Conservation (phyloP, 2,329 filamentous ascomycete species). For the Elsinoe arachidis region DNA sequence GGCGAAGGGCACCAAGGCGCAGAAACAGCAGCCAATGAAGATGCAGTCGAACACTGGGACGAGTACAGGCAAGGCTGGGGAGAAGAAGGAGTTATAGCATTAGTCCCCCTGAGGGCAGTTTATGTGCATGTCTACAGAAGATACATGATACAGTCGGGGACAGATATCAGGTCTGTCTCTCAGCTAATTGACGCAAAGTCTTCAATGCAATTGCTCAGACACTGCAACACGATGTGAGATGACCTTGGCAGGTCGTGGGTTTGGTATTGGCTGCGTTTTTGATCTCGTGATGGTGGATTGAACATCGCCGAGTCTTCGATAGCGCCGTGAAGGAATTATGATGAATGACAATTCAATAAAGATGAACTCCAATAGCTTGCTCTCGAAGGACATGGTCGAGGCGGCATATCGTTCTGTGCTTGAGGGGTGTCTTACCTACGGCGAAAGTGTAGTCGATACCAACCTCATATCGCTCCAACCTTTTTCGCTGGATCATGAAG, state of each 20-base stretch:
- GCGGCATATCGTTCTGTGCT: too few relatives aligned
- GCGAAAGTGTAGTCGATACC: too few relatives aligned
- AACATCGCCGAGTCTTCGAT: conserved; percentile 81
- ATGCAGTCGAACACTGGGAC: conserved; percentile 17
- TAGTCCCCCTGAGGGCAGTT: neutral
- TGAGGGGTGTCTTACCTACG: too few relatives aligned
- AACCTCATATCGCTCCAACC: too few relatives aligned
- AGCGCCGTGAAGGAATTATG: conserved; percentile 49
- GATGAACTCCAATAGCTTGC: too few relatives aligned
- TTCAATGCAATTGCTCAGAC: conserved; percentile 66
- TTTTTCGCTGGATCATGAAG: too few relatives aligned
- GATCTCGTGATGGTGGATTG: conserved; percentile 71
- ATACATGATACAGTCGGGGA: conserved; percentile 7
- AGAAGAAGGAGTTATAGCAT: conserved; percentile 24
- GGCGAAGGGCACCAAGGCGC: conserved; percentile 17
- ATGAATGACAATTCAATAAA: too few relatives aligned
- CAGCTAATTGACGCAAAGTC: conserved; percentile 79
- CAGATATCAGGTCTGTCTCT: conserved; percentile 49
- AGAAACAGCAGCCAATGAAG: conserved; percentile 19
- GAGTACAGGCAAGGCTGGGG: conserved; percentile 3
- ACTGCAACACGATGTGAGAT: conserved; percentile 90
- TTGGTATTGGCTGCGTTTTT: conserved; percentile 75
- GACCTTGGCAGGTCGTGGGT: conserved; percentile 74
- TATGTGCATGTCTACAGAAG: neutral
- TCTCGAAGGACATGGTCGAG: too few relatives aligned